Conservation (phyloP, 139 green algal species). For the Chlamydomonas sphaeroides region DNA sequence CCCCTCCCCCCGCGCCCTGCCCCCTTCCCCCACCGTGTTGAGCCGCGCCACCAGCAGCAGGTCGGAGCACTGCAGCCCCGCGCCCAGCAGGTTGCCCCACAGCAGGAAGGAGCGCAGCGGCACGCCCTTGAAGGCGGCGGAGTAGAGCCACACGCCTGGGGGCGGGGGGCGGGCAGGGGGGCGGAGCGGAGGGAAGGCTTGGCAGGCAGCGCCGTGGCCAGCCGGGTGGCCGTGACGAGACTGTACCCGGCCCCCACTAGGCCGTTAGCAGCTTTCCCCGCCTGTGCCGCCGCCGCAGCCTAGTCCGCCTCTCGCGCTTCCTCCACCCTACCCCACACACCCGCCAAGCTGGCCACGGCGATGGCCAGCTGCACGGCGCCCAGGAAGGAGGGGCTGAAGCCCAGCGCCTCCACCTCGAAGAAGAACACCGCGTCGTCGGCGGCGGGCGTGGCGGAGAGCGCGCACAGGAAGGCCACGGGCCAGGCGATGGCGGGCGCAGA, state of each 20-base stretch:
- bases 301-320: no score
- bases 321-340: no score
- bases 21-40: constrained; percentile 38
- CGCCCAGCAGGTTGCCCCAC: constrained; percentile 70
- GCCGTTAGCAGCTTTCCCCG: no score
- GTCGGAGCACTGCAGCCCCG: constrained; percentile 52
- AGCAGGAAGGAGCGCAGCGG: constrained; percentile 45
- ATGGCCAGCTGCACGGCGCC: constrained; percentile 74
- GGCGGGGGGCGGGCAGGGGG: background rate
- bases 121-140: constrained; percentile 76
- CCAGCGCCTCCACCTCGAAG: constrained; percentile 36
- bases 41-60: constrained; percentile 46
- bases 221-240: no score
- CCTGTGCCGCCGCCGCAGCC: no score
- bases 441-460: constrained; percentile 37
- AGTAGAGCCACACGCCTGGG: constrained; percentile 74
- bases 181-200: no score
- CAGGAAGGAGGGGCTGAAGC: constrained; percentile 68
- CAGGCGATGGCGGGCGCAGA: constrained; percentile 12
- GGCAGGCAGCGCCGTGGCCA: no score
- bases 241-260: no score
- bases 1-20: background rate
- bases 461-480: constrained; percentile 43
- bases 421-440: constrained; percentile 46
- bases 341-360: constrained; percentile 57